phyloP scores from a whole-genome alignment of 257 asterid species.

The Solanum microdontum region DNA sequence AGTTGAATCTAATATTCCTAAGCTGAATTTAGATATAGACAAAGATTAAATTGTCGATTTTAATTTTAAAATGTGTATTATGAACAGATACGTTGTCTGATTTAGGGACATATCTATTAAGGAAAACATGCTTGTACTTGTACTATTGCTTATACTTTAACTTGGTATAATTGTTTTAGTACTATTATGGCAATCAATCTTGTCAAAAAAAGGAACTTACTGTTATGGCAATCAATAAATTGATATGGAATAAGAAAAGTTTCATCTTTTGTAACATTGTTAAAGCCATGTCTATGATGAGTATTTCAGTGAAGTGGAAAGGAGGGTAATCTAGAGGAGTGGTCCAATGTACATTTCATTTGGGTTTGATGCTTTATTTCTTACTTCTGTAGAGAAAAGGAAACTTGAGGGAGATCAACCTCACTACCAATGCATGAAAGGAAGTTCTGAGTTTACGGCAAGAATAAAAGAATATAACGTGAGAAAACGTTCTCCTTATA shows the following conservation, averaged over 20 bases:
- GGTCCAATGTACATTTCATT: background rate
- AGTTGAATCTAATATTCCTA: background rate
- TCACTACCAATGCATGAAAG: background rate
- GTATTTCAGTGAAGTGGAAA: background rate
- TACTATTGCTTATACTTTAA: background rate
- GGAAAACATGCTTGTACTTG: background rate
- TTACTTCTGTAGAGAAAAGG: background rate
- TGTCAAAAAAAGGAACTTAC: background rate
- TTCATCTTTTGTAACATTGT: background rate
- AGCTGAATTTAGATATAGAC: background rate
- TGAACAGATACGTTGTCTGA: background rate
- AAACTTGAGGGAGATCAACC: background rate
- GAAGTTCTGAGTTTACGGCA: background rate
- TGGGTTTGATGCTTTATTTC: background rate
- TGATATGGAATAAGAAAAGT: background rate
- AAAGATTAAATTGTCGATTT: background rate
- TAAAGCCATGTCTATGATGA: background rate
- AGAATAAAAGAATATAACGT: background rate
- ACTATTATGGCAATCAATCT: background rate
- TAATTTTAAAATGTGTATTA: background rate
- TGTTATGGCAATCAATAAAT: background rate
- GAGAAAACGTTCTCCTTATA: background rate
- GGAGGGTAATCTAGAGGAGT: background rate
- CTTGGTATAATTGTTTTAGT: background rate
- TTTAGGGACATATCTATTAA: background rate